Base-by-base conservation (phyloP, 495 filamentous ascomycete genomes). In the Tuber brumale region DNA sequence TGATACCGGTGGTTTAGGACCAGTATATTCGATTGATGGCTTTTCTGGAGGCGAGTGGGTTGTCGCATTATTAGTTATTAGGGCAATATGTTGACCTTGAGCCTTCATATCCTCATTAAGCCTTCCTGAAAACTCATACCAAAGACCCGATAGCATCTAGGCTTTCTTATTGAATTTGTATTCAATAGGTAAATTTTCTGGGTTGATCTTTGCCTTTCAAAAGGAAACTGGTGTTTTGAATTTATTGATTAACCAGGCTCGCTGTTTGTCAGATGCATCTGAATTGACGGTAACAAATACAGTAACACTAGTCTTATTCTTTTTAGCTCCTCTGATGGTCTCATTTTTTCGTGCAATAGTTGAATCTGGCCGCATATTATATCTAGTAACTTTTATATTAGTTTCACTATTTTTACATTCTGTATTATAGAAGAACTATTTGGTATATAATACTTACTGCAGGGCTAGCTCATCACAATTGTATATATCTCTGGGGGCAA, bases 51-150 rank as follows among this genome's bases (percentile, higher is more conserved):
- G 57, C 21, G 80, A 23, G 75, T 85, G 78, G n/a, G 82, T 80
- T 31, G 82, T 80, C 51, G 81, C 81, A 37, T 83, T 84, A 74
- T 84, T 78, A 0, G 83, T 76, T 44, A 82, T 35, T 14, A 83
- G 76, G 31, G 81, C 73, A 69, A 82, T 83, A 44, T 82, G 76
- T 42, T 77, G 66, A 23, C 69, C 71, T 79, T 70, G 75, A 61
- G 84, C 57, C 82, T 76, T 42, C 75, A 77, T 75, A 82, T 82
- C 48, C 77, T 76, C 0, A 41, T 73, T 18, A 12, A 72, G 51
- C 39, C 77, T 77, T 79, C 82, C 74, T 76, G 84, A 42, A 77
- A 81, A 70, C 77, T 82, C 69, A 71, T 74, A 79, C 74, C 74
- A 76, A 1, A 72, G 16, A 1, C 74, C 70, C 7, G 74, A 69